phyloP scores from a whole-genome alignment of 306 rosid species.

The Prunus padus region DNA sequence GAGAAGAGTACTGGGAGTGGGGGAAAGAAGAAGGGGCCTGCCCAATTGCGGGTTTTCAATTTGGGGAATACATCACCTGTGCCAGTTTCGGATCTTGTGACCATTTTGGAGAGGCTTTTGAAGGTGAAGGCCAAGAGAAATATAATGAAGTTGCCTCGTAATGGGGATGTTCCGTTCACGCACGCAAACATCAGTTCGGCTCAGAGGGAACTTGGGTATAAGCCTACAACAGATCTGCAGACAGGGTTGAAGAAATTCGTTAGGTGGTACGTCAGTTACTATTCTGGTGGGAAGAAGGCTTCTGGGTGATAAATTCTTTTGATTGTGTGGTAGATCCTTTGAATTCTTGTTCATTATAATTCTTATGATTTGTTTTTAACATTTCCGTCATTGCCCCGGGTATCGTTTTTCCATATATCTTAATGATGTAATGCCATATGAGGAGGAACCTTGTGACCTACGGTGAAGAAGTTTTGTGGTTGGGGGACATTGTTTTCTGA shows the following conservation, averaged over 20 bases:
- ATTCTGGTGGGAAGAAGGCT: constrained; percentile 77
- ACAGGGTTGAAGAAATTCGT: constrained; percentile 93
- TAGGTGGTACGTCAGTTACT: constrained; percentile 83
- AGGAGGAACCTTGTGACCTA: constrained; percentile 57
- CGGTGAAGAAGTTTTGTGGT: constrained; percentile 56
- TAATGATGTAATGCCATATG: constrained; percentile 45
- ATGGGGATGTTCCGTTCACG: constrained; percentile 92
- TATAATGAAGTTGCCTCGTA: constrained; percentile 76
- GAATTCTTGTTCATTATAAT: constrained; percentile 71
- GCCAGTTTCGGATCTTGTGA: constrained; percentile 81
- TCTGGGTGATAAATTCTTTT: constrained; percentile 52
- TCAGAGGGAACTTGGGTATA: constrained; percentile 83
- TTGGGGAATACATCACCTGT: constrained; percentile 93
- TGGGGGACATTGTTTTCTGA: constrained; percentile 49
- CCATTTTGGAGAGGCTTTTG: constrained; percentile 90
- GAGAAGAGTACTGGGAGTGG: constrained; percentile 98
- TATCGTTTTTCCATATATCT: constrained; percentile 51
- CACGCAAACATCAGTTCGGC: constrained; percentile 94
- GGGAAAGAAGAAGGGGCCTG: constrained; percentile 86
- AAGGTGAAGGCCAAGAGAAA: constrained; percentile 84
- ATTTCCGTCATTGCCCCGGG: constrained; percentile 44
- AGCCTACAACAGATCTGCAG: constrained; percentile 82
- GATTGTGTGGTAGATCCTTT: constrained; percentile 41
- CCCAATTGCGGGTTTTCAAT: constrained; percentile 89
- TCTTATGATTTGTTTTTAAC: constrained; percentile 69